Evolutionary conservation across 2,329 filamentous ascomycete species (phyloP).

Genomic region (Fusarium praegraminearum): DNA sequence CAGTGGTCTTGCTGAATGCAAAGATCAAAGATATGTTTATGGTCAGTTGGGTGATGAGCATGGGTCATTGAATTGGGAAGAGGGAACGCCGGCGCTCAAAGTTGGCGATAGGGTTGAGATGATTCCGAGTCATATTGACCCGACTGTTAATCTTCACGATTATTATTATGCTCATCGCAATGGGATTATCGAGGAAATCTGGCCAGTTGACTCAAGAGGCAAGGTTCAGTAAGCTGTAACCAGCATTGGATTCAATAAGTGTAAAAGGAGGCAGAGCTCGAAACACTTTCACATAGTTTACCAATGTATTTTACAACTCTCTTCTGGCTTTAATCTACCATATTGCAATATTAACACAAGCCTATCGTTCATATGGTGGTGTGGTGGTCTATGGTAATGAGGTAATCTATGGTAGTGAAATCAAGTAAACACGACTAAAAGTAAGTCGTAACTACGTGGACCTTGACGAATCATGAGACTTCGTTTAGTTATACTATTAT

Average conservation of each 20-base stretch:
- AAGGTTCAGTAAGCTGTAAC: conserved; percentile 25
- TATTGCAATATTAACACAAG: too few relatives aligned
- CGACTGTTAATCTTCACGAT: conserved; percentile 40
- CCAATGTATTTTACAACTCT: too few relatives aligned
- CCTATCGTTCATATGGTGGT: too few relatives aligned
- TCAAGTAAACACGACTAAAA: too few relatives aligned
- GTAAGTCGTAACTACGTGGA: fast-evolving
- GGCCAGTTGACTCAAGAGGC: conserved; percentile 35
- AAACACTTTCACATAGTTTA: too few relatives aligned
- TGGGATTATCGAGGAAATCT: conserved; percentile 27
- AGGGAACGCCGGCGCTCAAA: conserved; percentile 3
- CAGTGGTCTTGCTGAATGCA: conserved; percentile 36
- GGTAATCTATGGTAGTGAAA: too few relatives aligned
- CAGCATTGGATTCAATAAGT: too few relatives aligned
- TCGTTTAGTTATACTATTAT: neutral
- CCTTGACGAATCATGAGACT: fast-evolving
- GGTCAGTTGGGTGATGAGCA: conserved; percentile 34
- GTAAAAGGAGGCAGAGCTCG: too few relatives aligned
- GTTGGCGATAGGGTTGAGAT: conserved; percentile 35
- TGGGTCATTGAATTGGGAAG: conserved; percentile 29
- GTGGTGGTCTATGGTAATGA: too few relatives aligned
- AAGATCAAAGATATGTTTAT: conserved; percentile 21
- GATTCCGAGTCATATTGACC: conserved; percentile 41
- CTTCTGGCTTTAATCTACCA: too few relatives aligned
- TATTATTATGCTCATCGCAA: conserved; percentile 34